Conservation (phyloP, 768 basidiomycete species). For the Pulveroboletus ravenelii region DNA sequence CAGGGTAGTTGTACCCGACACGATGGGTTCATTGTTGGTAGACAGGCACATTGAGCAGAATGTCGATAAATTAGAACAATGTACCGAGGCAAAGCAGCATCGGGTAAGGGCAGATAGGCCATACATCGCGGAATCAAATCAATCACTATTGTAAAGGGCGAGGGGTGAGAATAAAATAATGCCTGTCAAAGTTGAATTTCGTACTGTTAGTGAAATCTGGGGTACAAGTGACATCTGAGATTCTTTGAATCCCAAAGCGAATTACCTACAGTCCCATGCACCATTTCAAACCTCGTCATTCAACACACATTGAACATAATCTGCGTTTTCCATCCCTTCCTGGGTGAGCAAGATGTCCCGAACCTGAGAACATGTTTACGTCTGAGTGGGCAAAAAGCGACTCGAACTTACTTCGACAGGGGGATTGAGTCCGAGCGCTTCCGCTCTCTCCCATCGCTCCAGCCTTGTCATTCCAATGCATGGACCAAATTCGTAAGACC, state of each 20-base stretch:
- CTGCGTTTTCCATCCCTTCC: slow-evolving; percentile 50
- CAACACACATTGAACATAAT: slow-evolving; percentile 63
- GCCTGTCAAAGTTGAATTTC: background rate
- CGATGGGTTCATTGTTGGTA: background rate
- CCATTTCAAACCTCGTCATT: slow-evolving; percentile 34
- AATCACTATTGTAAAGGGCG: background rate
- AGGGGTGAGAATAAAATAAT: background rate
- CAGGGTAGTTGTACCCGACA: background rate
- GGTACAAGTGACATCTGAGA: background rate
- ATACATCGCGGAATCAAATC: background rate
- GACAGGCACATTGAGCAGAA: background rate
- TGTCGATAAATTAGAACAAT: background rate
- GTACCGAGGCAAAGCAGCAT: background rate
- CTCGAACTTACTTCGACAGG: slow-evolving; percentile 59
- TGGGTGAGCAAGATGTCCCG: slow-evolving; percentile 70
- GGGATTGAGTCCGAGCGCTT: slow-evolving; percentile 72
- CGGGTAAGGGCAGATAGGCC: slow-evolving; percentile 1
- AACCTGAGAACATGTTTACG: slow-evolving; percentile 43
- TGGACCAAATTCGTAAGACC: slow-evolving; percentile 77
- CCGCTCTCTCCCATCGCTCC: slow-evolving; percentile 84
- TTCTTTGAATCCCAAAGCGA: background rate
- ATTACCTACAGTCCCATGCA: background rate
- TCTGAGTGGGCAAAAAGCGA: background rate
- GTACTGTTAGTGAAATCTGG: background rate
- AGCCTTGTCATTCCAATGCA: slow-evolving; percentile 76